Base-by-base conservation (phyloP, 2,329 filamentous ascomycete species). In the Chrysoporthe cubensis region DNA sequence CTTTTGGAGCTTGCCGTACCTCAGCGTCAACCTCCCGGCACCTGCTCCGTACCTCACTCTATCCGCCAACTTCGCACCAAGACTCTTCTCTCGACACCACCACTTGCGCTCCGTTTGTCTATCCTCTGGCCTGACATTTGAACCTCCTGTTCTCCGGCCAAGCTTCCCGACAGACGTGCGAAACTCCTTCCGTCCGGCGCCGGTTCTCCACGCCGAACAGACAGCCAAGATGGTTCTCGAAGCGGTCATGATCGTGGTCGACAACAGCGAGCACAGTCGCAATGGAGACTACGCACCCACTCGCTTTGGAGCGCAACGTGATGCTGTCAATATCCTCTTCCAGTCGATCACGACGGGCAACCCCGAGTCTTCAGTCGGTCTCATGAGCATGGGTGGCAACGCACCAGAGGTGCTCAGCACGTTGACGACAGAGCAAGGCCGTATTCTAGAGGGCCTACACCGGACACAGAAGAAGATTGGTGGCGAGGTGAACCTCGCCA, bases 201-300 rank as follows among this genome's bases (percentile, higher is more conserved):
- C 66, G 34, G 26, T 62, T 65, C 70, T 64, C 67, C 68, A 56
- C 46, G 62, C 62, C 66, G 66, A 44, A 58, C 66, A 63, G 66
- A 65, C 65, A 70, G 82, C 80, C 89, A 94, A 86, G 78, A 99
- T 99, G 96, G 92, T 91, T 82, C 90, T 99, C 82, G 96, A 99
- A 90, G 96, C 96, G 84, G 96, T 97, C 71, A 98, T 99, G 94
- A 93, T 99, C 81, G 90, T 98, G 87, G 93, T 98, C 77, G 96
- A 99, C 87, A 99, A 98, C 87, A 97, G 94, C 85, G 96, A 99
- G 85, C 94, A 92, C 84, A 97, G 93, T 85, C 90, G 96, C 79
- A 99, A 99, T 82, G 96, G 96, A 78, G 96, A 99, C 80, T 87
- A 86, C 80, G 91, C 92, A 77, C 95, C 96, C 68, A 96, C 94